Conservation (phyloP, 2,329 filamentous ascomycete genomes). For the Botrytis tulipae region DNA sequence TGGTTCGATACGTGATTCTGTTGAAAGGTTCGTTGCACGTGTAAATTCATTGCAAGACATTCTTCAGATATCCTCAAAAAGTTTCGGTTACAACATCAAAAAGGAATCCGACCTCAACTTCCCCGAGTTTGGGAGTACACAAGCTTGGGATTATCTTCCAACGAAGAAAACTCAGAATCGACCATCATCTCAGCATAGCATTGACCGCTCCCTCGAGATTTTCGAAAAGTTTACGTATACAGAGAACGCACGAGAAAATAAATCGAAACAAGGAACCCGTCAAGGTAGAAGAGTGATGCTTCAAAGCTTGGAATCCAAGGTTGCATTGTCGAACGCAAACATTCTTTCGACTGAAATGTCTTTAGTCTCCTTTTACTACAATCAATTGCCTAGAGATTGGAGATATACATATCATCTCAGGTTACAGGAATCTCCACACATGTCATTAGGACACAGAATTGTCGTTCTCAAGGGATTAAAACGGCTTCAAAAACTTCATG, state of each 20-base stretch:
- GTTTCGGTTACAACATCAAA: background rate
- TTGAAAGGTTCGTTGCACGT: conserved; percentile 18
- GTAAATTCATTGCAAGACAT: background rate
- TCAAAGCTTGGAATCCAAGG: conserved; percentile 14
- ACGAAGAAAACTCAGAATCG: background rate
- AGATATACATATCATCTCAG: conserved; percentile 12
- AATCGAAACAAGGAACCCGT: background rate
- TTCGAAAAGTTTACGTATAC: conserved; percentile 11
- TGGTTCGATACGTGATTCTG: conserved; percentile 23
- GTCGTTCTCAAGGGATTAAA: background rate
- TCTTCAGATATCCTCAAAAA: background rate
- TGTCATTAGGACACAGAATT: conserved; percentile 8
- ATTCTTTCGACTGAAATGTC: background rate
- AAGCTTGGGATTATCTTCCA: conserved; percentile 10
- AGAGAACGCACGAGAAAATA: conserved; percentile 7
- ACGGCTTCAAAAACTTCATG: conserved; percentile 7
- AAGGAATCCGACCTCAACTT: background rate
- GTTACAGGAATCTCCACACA: conserved; percentile 1
- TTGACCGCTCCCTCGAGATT: background rate
- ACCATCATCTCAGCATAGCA: background rate
- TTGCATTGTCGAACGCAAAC: background rate
- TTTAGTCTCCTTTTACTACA: conserved; percentile 12
- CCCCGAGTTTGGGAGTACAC: background rate
- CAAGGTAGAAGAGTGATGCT: conserved; percentile 18
- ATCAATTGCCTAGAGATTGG: conserved; percentile 11